Base-by-base conservation (phyloP, 2,329 filamentous ascomycete genomes). In the Aphanocladium album region DNA sequence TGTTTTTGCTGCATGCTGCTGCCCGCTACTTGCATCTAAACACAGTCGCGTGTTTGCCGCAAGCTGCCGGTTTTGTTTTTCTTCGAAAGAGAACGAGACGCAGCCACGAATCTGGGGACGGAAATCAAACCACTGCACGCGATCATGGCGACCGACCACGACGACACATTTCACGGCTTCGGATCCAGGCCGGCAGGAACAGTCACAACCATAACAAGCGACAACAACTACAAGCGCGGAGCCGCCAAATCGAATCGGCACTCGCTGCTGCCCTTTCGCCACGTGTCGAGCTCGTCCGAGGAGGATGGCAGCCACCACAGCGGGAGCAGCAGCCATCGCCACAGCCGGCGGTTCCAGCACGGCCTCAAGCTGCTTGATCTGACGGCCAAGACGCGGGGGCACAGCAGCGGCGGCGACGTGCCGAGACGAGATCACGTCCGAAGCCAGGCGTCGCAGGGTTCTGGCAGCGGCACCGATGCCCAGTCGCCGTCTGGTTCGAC, bases 341-440 rank as follows among this genome's bases (percentile, higher is more conserved):
- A 51, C 43, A 35, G 52, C 46, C 46, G 49, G 12, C 47, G 43
- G 19, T 54, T 58, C 30, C 30, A 49, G 7, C 39, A 57, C 17
- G 39, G 60, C 25, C 46, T 58, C 21, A 62, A 62, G 53, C 41
- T 62, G 9, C 43, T 62, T 17, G 60, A 61, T 21, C 53, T 56
- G 16, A 30, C 53, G 39, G 14, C 60, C 23, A 41, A 46, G 41
- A 45, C 49, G 17, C 53, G 60, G 25, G 35, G 30, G 1, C 39
- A n/a, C 27, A 46, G 25, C n/a, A 39, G 21, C 14, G 7, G 23
- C 37, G 37, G 47, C 19, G 46, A 37, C 12, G 35, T 14, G 7
- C 11, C 30, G 21, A 25, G 49, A 21, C 35, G 57, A 27, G 49
- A 51, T 17, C 39, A 59, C 23, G 49, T 21, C 27, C 39, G 39